Evolutionary conservation across 768 basidiomycete species (phyloP).

Genomic region (Boletales sp.): DNA sequence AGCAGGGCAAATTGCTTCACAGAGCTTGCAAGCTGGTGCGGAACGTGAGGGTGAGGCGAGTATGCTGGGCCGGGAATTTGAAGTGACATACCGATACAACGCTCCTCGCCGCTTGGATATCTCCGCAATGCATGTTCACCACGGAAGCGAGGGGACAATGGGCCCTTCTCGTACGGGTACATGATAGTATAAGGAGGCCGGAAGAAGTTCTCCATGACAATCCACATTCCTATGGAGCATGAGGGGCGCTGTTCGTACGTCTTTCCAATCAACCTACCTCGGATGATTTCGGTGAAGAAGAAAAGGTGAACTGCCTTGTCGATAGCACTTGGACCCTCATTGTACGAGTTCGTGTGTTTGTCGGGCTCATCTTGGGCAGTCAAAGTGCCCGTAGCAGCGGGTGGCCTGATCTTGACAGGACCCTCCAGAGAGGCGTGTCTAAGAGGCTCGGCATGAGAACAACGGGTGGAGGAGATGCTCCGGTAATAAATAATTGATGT

Average conservation of each 20-base stretch:
- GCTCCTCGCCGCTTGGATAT: slow-evolving; percentile 97
- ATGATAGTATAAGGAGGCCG: slow-evolving; percentile 97
- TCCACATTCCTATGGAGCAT: slow-evolving; percentile 82
- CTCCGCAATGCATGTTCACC: slow-evolving; percentile 96
- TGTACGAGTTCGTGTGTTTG: slow-evolving; percentile 64
- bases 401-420: slow-evolving; percentile 30
- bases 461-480: slow-evolving; percentile 24
- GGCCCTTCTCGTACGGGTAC: slow-evolving; percentile 98
- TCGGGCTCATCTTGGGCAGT: slow-evolving; percentile 42
- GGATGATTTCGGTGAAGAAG: slow-evolving; percentile 97
- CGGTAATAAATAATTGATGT: slow-evolving; percentile 43
- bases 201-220: slow-evolving; percentile 89
- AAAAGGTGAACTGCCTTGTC: slow-evolving; percentile 96
- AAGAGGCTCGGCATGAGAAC: slow-evolving; percentile 19
- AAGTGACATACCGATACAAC: slow-evolving; percentile 83
- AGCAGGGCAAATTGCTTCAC: slow-evolving; percentile 98
- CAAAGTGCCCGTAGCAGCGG: slow-evolving; percentile 29
- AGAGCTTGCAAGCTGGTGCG: slow-evolving; percentile 88
- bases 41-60: slow-evolving; percentile 11
- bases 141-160: slow-evolving; percentile 94
- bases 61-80: background rate
- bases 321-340: slow-evolving; percentile 80
- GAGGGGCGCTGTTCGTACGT: slow-evolving; percentile 4
- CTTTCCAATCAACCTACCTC: slow-evolving; percentile 57
- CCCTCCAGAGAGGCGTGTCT: slow-evolving; percentile 19